Conservation (phyloP, 805 yeast species). For the Yamadazyma tumulicola region DNA sequence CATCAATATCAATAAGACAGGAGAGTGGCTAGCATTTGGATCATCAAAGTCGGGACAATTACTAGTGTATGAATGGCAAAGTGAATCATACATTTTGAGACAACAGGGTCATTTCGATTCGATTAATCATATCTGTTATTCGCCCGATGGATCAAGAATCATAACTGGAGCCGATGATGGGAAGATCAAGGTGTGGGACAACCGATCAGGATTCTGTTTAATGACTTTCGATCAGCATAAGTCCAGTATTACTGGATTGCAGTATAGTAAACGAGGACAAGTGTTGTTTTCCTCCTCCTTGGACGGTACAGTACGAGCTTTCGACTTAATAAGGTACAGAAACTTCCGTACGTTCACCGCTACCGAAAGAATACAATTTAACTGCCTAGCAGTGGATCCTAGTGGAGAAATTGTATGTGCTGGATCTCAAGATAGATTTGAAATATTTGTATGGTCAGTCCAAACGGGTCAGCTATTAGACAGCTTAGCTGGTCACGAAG, state of each 20-base stretch:
- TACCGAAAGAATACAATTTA: slow-evolving; percentile 81
- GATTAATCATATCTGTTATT: slow-evolving; percentile 76
- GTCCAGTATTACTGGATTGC: slow-evolving; percentile 82
- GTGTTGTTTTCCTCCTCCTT: slow-evolving; percentile 87
- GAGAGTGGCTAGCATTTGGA: slow-evolving; percentile 98
- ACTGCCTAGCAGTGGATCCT: slow-evolving; percentile 89
- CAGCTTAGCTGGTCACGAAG: slow-evolving; percentile 87
- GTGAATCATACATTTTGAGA: slow-evolving; percentile 89
- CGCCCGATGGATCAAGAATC: slow-evolving; percentile 90
- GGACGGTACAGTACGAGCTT: slow-evolving; percentile 96
- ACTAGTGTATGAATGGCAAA: slow-evolving; percentile 97
- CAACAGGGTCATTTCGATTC: slow-evolving; percentile 98
- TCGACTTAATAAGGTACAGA: slow-evolving; percentile 91
- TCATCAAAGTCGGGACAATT: slow-evolving; percentile 88
- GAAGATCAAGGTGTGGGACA: slow-evolving; percentile 94
- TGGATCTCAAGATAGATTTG: slow-evolving; percentile 85
- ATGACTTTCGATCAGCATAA: slow-evolving; percentile 90
- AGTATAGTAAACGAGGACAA: slow-evolving; percentile 85
- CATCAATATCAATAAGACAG: slow-evolving; percentile 73
- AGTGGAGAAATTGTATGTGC: slow-evolving; percentile 97
- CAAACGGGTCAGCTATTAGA: slow-evolving; percentile 92
- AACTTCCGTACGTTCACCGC: slow-evolving; percentile 95
- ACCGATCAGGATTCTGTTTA: slow-evolving; percentile 85
- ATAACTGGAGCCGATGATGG: slow-evolving; percentile 98
- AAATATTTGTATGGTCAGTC: slow-evolving; percentile 94